Base-by-base conservation (phyloP, 192 early-diverging fungal species). In the Kickxella alabastrina region DNA sequence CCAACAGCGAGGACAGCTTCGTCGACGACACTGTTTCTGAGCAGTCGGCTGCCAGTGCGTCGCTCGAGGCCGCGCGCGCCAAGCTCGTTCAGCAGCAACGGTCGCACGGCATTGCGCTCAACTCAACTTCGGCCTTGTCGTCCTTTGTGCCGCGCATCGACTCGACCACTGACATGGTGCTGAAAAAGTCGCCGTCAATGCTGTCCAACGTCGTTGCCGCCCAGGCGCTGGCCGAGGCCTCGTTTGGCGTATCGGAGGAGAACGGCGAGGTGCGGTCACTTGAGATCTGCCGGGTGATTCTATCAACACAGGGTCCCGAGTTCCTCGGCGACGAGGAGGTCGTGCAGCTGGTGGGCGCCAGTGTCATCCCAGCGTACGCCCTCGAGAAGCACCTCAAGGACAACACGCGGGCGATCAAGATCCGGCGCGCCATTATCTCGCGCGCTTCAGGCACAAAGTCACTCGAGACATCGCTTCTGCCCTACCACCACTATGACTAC, bases 401-500 rank as follows among this genome's bases (percentile, higher is more conserved):
- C 67, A 60, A 85, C n/a, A 80, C 82, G 32, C 86, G 93, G 31
- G 93, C 92, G 18, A 92, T 96, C 50, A 72, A 68, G 56, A 84
- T 96, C 39, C 82, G 93, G 13, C 85, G 93, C 34, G 75, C 79
- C 15, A 58, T 92, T 15, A 86, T 93, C 39, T 83, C 87, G 29
- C 82, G 87, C 41, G 79, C 77, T 25, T 82, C 84, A 1, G 45
- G 62, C 4, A 78, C 84, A n/a, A 82, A 83, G 52, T 79, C 80
- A 13, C 65, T 91, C 15, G 84, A 86, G 65, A 39, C 54, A 2
- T 84, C 83, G 41, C 62, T 73, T 10, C 74, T 96, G 43, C 93
- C 93, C 22, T 77, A 88, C 57, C 72, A 87, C 39, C 81, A 88
- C 67, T 96, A 94, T 63, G 88, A 92, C 72, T 96, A 96, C 63